A percentile compares a stretch with the other conserved stretches of the same genome.
Evolutionary conservation across 768 basidiomycete genomes (phyloP).

Genomic region (Lactarius hengduanensis): DNA sequence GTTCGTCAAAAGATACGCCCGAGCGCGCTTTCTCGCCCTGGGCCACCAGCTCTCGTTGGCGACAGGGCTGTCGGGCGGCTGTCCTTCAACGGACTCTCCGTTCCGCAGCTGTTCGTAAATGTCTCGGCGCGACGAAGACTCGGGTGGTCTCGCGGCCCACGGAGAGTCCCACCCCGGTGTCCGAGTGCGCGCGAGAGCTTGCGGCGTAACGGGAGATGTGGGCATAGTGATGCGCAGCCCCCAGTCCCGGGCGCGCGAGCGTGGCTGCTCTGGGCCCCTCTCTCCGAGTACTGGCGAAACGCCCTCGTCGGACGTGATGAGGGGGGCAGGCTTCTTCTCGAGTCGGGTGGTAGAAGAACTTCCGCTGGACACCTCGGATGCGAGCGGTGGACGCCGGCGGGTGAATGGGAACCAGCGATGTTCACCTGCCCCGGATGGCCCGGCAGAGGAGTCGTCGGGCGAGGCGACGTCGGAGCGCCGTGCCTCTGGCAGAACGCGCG

Average conservation of each 20-base stretch:
- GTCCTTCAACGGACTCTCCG: slow-evolving; percentile 5
- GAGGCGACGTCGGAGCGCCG: slow-evolving; percentile 55
- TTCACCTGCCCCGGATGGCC: slow-evolving; percentile 34
- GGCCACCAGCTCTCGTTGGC: slow-evolving; percentile 32
- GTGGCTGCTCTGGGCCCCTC: slow-evolving; percentile 31
- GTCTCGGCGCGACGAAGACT: not conserved
- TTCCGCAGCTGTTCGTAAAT: slow-evolving; percentile 24
- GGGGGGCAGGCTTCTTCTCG: slow-evolving; percentile 11
- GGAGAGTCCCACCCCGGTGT: slow-evolving; percentile 70
- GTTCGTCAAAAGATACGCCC: slow-evolving; percentile 70
- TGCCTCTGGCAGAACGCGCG: slow-evolving; percentile 38
- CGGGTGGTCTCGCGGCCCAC: slow-evolving; percentile 51
- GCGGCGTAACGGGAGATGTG: slow-evolving; percentile 37
- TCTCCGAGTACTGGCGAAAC: slow-evolving; percentile 19
- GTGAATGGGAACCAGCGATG: slow-evolving; percentile 74
- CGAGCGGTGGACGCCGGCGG: slow-evolving; percentile 43
- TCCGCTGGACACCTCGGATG: not conserved
- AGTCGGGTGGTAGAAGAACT: slow-evolving; percentile 8
- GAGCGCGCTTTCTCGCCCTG: slow-evolving; percentile 48
- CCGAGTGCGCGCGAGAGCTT: slow-evolving; percentile 52
- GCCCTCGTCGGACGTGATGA: slow-evolving; percentile 9
- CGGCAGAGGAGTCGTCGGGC: slow-evolving; percentile 46
- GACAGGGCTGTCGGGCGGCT: slow-evolving; percentile 16
- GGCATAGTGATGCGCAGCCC: slow-evolving; percentile 37
- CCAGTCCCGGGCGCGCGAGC: slow-evolving; percentile 24